Evolutionary conservation across 352 stramenopile genomes (phyloP).

Genomic region (Globisporangium takayamanum): DNA sequence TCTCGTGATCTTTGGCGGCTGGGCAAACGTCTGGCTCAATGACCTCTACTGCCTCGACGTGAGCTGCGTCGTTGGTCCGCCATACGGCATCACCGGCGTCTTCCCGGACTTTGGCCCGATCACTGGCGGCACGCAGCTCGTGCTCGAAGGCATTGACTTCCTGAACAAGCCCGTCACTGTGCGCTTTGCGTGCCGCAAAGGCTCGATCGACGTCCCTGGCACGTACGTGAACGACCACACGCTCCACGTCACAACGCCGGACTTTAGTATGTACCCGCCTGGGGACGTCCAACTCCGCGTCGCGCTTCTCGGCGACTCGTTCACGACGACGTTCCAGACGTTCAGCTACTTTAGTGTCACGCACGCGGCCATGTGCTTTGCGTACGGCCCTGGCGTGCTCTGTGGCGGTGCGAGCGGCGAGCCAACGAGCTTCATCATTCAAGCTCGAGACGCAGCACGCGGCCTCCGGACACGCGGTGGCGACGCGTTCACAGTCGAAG

Average conservation of each 20-base stretch:
- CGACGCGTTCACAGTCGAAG: conserved; percentile 87
- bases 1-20: conserved; percentile 93
- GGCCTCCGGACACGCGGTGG: conserved; percentile 87
- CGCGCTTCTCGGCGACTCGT: conserved; percentile 88
- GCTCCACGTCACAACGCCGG: conserved; percentile 83
- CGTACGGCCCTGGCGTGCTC: conserved; percentile 91
- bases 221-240: conserved; percentile 88
- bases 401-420: conserved; percentile 70
- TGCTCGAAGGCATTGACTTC: conserved; percentile 93
- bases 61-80: conserved; percentile 91
- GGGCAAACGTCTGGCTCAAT: conserved; percentile 92
- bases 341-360: conserved; percentile 95
- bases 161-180: conserved; percentile 65
- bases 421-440: conserved; percentile 77
- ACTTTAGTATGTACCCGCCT: conserved; percentile 86
- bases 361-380: conserved; percentile 79
- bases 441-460: conserved; percentile 73
- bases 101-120: conserved; percentile 89
- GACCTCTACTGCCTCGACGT: conserved; percentile 92
- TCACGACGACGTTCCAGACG: conserved; percentile 91
- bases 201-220: conserved; percentile 85
- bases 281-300: conserved; percentile 88
- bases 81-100: conserved; percentile 92
- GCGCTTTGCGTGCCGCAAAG: conserved; percentile 89
- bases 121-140: conserved; percentile 85